Base-by-base conservation (phyloP, 768 basidiomycete genomes). In the Mycena maculata region DNA sequence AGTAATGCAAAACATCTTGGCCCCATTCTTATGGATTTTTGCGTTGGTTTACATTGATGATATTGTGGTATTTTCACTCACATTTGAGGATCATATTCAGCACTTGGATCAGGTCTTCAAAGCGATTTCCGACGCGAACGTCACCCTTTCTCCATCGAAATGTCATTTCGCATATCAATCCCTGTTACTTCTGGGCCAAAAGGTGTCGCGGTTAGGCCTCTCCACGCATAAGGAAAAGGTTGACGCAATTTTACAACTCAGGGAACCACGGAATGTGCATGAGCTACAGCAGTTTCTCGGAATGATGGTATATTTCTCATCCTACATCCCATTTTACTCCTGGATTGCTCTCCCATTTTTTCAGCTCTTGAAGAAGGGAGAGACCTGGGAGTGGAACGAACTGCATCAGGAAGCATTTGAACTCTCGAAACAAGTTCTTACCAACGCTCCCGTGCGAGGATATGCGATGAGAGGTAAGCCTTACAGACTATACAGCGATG, bases 21-120 rank as follows among this genome's bases (percentile, higher is more conserved):
- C 78, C 0, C 79, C 77, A 0, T 82, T 67, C 54, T 68, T 83
- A 4, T 82, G 81, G 80, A 63, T 80, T 0, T 81, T 82, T 55
- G 59, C 78, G 2, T 48, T 80, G 20, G 81, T 83, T 0, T 84
- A 83, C 49, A 81, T 84, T 11, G 79, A 84, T 47, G 77, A 84
- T 48, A 83, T 83, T 1, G 74, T 83, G 0, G 72, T 82, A 0
- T 83, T 75, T 55, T 79, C 77, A 0, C 33, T 54, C 31, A 62
- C 33, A 6, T 36, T 36, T 36, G 33, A 36, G 13, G 33, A 36
- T 36, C 33, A 36, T 13, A 36, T 36, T 53, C 0, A 48, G 1
- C 78, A 81, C 50, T 23, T 81, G 0, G 78, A 79, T 28, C 15
- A 57, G 10, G 77, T 82, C 0, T 60, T 81, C 2, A 27, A 55